Conservation (phyloP, 257 asterid species). For the Solanum pennellii region DNA sequence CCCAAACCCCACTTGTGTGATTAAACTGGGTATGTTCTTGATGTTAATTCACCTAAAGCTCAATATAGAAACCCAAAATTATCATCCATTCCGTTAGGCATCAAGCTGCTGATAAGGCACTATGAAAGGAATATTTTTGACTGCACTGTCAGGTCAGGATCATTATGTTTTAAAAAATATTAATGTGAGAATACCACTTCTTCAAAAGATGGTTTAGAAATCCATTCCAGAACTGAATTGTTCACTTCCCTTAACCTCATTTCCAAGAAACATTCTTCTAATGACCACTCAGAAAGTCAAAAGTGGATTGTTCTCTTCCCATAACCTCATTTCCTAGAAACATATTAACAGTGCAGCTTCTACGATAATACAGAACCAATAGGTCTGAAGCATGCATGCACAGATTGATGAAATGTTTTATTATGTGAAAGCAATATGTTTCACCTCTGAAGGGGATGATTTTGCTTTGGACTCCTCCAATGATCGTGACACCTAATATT, state of each 20-base stretch:
- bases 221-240: not conserved
- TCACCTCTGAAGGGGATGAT: conserved; percentile 42
- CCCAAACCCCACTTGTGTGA: not conserved
- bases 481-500: conserved; percentile 35
- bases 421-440: not conserved
- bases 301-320: not conserved
- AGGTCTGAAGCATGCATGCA: not conserved
- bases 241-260: not conserved
- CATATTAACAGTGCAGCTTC: not conserved
- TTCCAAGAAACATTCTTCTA: not conserved
- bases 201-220: not conserved
- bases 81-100: not conserved
- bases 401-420: not conserved
- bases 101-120: not conserved
- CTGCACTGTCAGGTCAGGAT: not conserved
- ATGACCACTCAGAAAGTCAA: not conserved
- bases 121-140: not conserved
- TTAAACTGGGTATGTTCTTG: not conserved
- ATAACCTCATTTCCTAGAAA: not conserved
- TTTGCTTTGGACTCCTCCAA: conserved; percentile 35
- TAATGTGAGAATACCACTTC: not conserved
- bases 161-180: not conserved
- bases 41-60: not conserved
- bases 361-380: not conserved
- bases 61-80: not conserved